Evolutionary conservation across 225 moss, liverwort and hornwort species (phyloP).

Genomic region (Sphagnum contortum): DNA sequence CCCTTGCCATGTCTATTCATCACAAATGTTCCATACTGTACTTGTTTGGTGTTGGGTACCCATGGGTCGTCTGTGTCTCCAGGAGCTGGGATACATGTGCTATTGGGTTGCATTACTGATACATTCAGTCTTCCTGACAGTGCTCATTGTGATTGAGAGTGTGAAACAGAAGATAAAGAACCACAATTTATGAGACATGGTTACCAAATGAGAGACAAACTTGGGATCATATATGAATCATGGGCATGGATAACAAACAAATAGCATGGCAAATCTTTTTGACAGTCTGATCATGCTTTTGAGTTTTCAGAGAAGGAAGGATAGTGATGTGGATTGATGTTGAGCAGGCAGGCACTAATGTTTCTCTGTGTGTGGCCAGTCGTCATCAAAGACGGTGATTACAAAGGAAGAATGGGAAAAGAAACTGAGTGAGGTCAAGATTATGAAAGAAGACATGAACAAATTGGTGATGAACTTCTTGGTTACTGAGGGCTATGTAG

Average conservation of each 20-base stretch:
- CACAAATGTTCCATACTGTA: no score
- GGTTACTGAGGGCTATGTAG: constrained; percentile 94
- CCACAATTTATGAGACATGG: no score
- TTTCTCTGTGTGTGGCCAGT: constrained; percentile 42
- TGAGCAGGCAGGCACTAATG: not conserved
- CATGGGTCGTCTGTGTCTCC: no score
- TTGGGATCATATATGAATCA: no score
- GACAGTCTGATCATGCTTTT: not conserved
- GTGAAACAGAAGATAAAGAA: no score
- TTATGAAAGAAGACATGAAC: constrained; percentile 98
- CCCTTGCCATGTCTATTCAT: no score
- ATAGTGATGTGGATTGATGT: not conserved
- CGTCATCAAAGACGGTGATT: constrained; percentile 97
- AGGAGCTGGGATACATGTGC: no score
- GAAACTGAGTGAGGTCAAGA: constrained; percentile 85
- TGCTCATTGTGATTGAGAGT: no score
- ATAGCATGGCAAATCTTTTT: not conserved
- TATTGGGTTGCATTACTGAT: no score
- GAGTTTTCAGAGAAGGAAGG: not conserved
- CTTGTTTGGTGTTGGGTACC: no score
- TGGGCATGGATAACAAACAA: not conserved
- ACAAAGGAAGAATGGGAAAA: constrained; percentile 98
- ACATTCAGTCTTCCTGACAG: no score
- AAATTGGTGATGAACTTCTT: constrained; percentile 95
- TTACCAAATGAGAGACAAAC: no score